phyloP scores from a whole-genome alignment of 2,329 filamentous ascomycete species.

The Xylaria sp. region DNA sequence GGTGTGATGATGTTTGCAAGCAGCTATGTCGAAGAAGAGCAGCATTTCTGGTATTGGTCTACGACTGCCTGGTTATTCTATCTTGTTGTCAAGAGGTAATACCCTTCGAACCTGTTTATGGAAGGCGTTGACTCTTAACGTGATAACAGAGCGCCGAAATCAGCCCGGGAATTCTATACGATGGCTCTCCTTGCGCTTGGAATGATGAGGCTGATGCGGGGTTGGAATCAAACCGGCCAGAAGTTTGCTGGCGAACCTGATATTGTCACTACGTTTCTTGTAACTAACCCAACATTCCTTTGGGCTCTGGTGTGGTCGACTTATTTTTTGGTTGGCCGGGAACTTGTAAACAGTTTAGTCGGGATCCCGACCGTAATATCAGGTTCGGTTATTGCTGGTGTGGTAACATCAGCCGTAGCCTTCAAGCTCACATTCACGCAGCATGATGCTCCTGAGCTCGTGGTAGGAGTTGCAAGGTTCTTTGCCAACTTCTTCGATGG shows the following conservation, averaged over 20 bases:
- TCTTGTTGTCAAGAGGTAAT: slow-evolving; percentile 60
- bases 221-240: slow-evolving; percentile 98
- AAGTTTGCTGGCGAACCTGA: slow-evolving; percentile 94
- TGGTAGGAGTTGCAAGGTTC: slow-evolving; percentile 60
- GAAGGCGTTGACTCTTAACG: slow-evolving; percentile 18
- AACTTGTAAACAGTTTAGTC: slow-evolving; percentile 57
- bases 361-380: slow-evolving; percentile 56
- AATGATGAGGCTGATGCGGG: slow-evolving; percentile 73
- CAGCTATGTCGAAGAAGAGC: slow-evolving; percentile 98
- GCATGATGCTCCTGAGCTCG: slow-evolving; percentile 87
- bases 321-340: slow-evolving; percentile 71
- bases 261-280: slow-evolving; percentile 78
- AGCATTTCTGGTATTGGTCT: slow-evolving; percentile 98
- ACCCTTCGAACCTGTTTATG: not conserved
- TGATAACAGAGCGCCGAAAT: slow-evolving; percentile 37
- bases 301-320: slow-evolving; percentile 78
- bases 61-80: slow-evolving; percentile 75
- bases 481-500: slow-evolving; percentile 57
- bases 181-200: slow-evolving; percentile 63
- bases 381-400: slow-evolving; percentile 55
- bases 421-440: slow-evolving; percentile 94
- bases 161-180: slow-evolving; percentile 46
- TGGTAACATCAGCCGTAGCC: slow-evolving; percentile 69
- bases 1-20: slow-evolving; percentile 96
- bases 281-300: slow-evolving; percentile 71